A percentile compares a stretch with the other conserved stretches of the same genome.
These are phyloP conservation scores for Mycosphaerella sp. DNA, from an alignment of 2,329 filamentous ascomycete species.

Conservation along the genomic window DNA sequence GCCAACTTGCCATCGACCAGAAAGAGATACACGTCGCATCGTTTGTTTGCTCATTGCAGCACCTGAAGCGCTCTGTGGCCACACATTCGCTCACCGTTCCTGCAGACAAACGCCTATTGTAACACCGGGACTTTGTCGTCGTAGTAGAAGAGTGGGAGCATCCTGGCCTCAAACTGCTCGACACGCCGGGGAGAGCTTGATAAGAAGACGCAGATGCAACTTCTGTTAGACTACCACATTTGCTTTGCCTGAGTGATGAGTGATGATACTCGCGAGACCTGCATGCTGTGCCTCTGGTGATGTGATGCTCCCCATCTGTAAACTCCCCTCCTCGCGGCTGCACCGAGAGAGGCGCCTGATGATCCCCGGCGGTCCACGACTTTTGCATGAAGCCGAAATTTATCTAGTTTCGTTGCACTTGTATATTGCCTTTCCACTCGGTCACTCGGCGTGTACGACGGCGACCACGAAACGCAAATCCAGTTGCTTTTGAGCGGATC, in stretches of 20 bases:
- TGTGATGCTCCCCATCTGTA: not conserved
- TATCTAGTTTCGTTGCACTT: slow-evolving; percentile 14
- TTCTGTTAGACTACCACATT: not conserved
- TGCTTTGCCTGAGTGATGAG: not conserved
- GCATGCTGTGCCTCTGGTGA: too few species aligned
- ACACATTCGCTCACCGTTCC: slow-evolving; percentile 2
- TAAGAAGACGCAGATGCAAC: not conserved
- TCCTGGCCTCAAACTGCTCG: slow-evolving; percentile 6
- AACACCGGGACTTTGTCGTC: slow-evolving; percentile 13
- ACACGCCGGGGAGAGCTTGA: not conserved
- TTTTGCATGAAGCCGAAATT: not conserved
- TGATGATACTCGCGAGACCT: not conserved
- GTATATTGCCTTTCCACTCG: slow-evolving; percentile 13
- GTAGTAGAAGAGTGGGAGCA: slow-evolving; percentile 2
- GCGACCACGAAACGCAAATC: slow-evolving; percentile 20
- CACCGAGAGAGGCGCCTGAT: not conserved
- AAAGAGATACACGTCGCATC: slow-evolving; percentile 17
- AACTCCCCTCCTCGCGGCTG: not conserved
- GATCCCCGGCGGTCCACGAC: not conserved
- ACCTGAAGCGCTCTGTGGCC: slow-evolving; percentile 14
- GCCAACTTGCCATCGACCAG: slow-evolving; percentile 15
- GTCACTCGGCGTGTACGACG: slow-evolving; percentile 18
- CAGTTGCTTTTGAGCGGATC: slow-evolving; percentile 12
- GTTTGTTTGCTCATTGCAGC: slow-evolving; percentile 24
- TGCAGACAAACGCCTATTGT: slow-evolving; percentile 20